A percentile compares a stretch with the other conserved stretches of the same genome.
Evolutionary conservation across 2,329 filamentous ascomycete genomes (phyloP).

Genomic region (Nigrograna mackinnonii): DNA sequence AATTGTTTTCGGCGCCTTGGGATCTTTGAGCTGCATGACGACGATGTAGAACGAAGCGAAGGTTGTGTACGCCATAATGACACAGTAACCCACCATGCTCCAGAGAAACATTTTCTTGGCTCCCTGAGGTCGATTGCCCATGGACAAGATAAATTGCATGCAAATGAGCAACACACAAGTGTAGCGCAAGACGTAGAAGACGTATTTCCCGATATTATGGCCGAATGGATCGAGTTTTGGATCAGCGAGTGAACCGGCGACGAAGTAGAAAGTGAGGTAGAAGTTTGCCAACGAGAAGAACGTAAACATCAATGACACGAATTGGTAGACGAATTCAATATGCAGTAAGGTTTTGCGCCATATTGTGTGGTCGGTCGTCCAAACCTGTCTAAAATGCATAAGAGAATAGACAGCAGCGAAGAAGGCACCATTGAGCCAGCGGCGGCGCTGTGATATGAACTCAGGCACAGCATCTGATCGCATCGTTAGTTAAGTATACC

Average conservation of each 20-base stretch:
- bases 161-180: slow-evolving; percentile 84
- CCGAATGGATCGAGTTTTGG: slow-evolving; percentile 85
- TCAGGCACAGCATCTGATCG: slow-evolving; percentile 85
- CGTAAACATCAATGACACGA: slow-evolving; percentile 90
- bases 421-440: slow-evolving; percentile 98
- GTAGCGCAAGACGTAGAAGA: slow-evolving; percentile 88
- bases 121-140: slow-evolving; percentile 95
- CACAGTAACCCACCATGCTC: slow-evolving; percentile 84
- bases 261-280: slow-evolving; percentile 98
- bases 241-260: slow-evolving; percentile 87
- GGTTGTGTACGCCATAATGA: slow-evolving; percentile 96
- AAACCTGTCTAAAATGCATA: slow-evolving; percentile 91
- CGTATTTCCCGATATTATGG: slow-evolving; percentile 78
- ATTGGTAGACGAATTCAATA: slow-evolving; percentile 94
- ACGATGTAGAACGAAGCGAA: slow-evolving; percentile 91
- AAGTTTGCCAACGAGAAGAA: slow-evolving; percentile 99
- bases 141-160: slow-evolving; percentile 93
- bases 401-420: slow-evolving; percentile 98
- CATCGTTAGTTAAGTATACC: too few relatives aligned
- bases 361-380: slow-evolving; percentile 88
- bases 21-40: slow-evolving; percentile 70
- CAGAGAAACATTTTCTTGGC: slow-evolving; percentile 87
- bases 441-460: slow-evolving; percentile 92
- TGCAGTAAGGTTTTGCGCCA: slow-evolving; percentile 88
- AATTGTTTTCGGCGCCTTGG: slow-evolving; percentile 57